phyloP scores from a whole-genome alignment of 768 basidiomycete species.

The Lactarius vividus region DNA sequence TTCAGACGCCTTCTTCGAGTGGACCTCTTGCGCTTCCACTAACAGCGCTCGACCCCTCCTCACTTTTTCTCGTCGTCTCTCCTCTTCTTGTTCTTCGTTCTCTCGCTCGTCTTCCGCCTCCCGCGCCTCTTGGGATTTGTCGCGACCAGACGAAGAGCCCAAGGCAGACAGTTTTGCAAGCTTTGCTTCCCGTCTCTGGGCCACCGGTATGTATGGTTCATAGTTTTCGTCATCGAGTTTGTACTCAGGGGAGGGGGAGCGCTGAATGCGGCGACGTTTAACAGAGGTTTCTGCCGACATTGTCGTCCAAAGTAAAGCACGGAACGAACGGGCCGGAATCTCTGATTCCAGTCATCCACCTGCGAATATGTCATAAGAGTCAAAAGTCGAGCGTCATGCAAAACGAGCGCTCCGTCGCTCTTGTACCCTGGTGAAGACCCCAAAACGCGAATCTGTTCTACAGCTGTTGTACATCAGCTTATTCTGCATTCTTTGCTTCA shows the following conservation, averaged over 20 bases:
- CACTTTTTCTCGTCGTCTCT: constrained; percentile 66
- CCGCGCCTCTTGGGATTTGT: constrained; percentile 44
- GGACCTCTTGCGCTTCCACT: constrained; percentile 94
- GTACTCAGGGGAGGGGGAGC: constrained; percentile 59
- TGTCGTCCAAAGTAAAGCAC: background rate
- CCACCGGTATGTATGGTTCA: constrained; percentile 84
- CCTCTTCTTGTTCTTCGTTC: constrained; percentile 79
- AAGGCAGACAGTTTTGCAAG: constrained; percentile 70
- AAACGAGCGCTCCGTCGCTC: constrained; percentile 74
- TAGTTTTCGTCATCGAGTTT: constrained; percentile 61
- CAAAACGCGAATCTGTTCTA: too few species aligned
- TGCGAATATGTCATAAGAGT: constrained; percentile 41
- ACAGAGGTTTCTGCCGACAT: constrained; percentile 37
- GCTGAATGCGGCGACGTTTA: constrained; percentile 48
- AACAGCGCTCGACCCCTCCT: constrained; percentile 85
- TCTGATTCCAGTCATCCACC: too few species aligned
- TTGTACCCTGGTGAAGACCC: constrained; percentile 73
- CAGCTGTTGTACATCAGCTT: too few species aligned
- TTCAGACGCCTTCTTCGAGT: constrained; percentile 75
- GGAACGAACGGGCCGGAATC: constrained; percentile 15
- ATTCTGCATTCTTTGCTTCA: too few species aligned
- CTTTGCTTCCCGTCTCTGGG: constrained; percentile 78
- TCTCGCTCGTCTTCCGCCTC: constrained; percentile 62
- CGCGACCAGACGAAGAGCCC: constrained; percentile 54
- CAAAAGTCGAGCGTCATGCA: constrained; percentile 57